Percentiles rank a stretch among this genome's conserved stretches.
These are phyloP conservation scores for Coemansia sp. DNA, from an alignment of 192 early-diverging fungal species.

Conservation along the genomic window DNA sequence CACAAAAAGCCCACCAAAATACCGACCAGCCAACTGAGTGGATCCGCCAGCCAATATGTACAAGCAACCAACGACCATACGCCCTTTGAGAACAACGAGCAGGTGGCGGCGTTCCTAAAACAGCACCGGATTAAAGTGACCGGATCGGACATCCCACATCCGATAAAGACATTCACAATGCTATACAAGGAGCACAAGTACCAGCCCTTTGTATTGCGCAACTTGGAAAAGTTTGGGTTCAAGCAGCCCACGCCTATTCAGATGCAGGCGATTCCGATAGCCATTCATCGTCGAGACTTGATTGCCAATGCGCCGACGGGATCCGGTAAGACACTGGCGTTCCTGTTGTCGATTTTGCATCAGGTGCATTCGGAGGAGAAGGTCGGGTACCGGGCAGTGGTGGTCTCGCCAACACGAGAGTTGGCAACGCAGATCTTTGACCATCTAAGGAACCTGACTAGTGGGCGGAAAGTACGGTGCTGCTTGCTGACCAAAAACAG, in stretches of 20 bases:
- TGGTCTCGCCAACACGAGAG: slow-evolving; percentile 94
- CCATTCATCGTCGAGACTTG: slow-evolving; percentile 87
- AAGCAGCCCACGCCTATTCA: slow-evolving; percentile 85
- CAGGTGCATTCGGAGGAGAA: slow-evolving; percentile 76
- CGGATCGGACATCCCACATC: slow-evolving; percentile 83
- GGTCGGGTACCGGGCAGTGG: slow-evolving; percentile 79
- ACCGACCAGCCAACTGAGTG: slow-evolving; percentile 35
- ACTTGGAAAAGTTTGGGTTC: slow-evolving; percentile 68
- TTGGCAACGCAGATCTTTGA: slow-evolving; percentile 85
- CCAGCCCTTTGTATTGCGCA: slow-evolving; percentile 68
- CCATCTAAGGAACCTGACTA: slow-evolving; percentile 71
- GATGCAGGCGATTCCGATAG: slow-evolving; percentile 88
- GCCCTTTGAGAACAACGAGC: slow-evolving; percentile 26
- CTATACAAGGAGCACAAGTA: slow-evolving; percentile 70
- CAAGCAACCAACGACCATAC: slow-evolving; percentile 35
- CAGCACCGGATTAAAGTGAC: slow-evolving; percentile 76
- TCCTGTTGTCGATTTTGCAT: slow-evolving; percentile 86
- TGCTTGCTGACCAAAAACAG: slow-evolving; percentile 84
- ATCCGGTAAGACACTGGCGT: slow-evolving; percentile 97
- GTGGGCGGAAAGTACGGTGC: slow-evolving; percentile 74
- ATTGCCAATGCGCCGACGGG: slow-evolving; percentile 97
- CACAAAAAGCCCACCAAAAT: slow-evolving; percentile 14
- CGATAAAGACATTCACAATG: slow-evolving; percentile 77
- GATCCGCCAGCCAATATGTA: slow-evolving; percentile 45
- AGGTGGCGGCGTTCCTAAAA: slow-evolving; percentile 69